A percentile compares a stretch with the other conserved stretches of the same genome.
These are phyloP conservation scores for Pisolithus albus DNA, from an alignment of 768 basidiomycete species.

Conservation along the genomic window DNA sequence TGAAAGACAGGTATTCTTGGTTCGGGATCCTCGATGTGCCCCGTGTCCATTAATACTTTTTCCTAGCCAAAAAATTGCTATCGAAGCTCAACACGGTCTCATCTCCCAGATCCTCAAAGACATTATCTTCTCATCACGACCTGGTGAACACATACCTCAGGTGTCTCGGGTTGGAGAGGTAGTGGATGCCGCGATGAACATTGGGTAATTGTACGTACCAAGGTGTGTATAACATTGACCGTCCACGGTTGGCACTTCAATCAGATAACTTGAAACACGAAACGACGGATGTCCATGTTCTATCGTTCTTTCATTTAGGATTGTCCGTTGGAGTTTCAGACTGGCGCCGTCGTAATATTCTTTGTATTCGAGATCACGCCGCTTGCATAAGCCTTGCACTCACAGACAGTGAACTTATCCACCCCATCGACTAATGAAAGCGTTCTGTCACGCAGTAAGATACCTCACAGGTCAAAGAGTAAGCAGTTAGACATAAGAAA, in stretches of 20 bases:
- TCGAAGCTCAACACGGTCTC: slow-evolving; percentile 89
- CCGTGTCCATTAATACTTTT: background rate
- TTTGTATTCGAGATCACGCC: no score
- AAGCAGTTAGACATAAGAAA: slow-evolving; percentile 21
- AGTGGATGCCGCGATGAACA: slow-evolving; percentile 33
- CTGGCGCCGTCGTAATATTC: no score
- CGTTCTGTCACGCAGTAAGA: background rate
- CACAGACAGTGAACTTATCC: background rate
- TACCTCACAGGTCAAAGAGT: background rate
- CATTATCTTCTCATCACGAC: slow-evolving; percentile 68
- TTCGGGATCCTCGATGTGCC: background rate
- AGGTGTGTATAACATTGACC: no score
- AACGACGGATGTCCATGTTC: no score
- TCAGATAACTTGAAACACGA: no score
- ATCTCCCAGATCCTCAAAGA: slow-evolving; percentile 93
- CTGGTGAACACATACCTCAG: slow-evolving; percentile 17
- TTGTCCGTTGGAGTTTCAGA: no score
- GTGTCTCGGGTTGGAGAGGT: slow-evolving; percentile 22
- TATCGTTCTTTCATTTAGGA: no score
- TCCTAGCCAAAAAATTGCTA: slow-evolving; percentile 75
- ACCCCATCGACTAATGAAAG: background rate
- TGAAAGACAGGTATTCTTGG: slow-evolving; percentile 70
- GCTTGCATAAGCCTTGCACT: no score
- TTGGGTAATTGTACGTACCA: slow-evolving; percentile 4
- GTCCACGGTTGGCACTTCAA: no score